Evolutionary conservation across 2,329 filamentous ascomycete species (phyloP), one percentile per base, ranked within the genome.

Genomic region (Fusarium sp.): DNA sequence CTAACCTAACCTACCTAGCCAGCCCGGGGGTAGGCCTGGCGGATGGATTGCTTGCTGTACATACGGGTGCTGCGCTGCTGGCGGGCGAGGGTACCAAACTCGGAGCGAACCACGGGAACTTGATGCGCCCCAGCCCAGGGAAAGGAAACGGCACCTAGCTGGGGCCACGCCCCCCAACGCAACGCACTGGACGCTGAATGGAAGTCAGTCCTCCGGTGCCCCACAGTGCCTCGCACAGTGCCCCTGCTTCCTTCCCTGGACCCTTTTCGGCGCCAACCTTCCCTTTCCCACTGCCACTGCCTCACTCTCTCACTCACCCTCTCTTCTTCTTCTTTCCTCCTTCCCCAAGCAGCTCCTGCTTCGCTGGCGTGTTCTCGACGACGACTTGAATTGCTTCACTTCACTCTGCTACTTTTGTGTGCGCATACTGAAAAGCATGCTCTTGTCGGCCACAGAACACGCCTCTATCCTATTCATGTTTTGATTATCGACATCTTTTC

Each of bases 371-470:
- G 72, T 74, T 76, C 66, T 76, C 69, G 73, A 80, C 76, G 67
- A 77, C 78, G 47, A 76, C 72, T 76, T 74, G 76, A 74, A 78
- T 79, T 77, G 76, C 76, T 77, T 80, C 76, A 78, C 70, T 75
- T 73, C 69, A 67, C 59, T 58, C 62, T 70, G 66, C 61, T 63
- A 69, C 70, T 72, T 62, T 56, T 38, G 35, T 52, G 24, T 62
- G 57, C 34, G 63, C 40, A 69, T 70, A 64, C 66, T 64, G 66
- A 78, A 76, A 73, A 79, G 73, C 67, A 80, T 80, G 79, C 76
- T 77, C 66, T 73, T 73, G 72, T 78, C 75, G 73, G 70, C 69
- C 66, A 74, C 73, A 73, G 71, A 78, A 74, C 75, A 75, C 78
- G 73, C 69, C 74, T 62, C 52, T 70, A 66, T 63, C 64, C 61